A percentile compares a stretch with the other conserved stretches of the same genome.
Conservation (phyloP, 257 asterid species). For the Mentha longifolia region DNA sequence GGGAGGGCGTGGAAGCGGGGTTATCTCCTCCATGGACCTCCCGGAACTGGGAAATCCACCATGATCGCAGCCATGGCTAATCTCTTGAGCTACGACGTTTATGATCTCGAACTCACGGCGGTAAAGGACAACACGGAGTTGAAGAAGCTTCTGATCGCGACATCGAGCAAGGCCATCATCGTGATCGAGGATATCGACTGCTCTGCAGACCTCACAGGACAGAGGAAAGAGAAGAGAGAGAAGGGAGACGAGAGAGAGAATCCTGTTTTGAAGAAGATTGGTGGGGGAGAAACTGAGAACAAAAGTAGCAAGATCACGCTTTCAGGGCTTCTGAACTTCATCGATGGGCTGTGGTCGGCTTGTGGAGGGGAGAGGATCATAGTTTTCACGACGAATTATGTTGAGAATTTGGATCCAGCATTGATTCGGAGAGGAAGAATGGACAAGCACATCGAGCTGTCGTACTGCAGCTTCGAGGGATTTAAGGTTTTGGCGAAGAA, state of each 20-base stretch:
- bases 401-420: slow-evolving; percentile 49
- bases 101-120: slow-evolving; percentile 45
- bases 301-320: slow-evolving; percentile 43
- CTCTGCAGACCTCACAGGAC: slow-evolving; percentile 42
- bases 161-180: slow-evolving; percentile 38
- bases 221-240: slow-evolving; percentile 27
- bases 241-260: slow-evolving; percentile 19
- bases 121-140: slow-evolving; percentile 43
- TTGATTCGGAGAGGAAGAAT: slow-evolving; percentile 48
- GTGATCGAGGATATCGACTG: slow-evolving; percentile 52
- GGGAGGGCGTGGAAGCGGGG: slow-evolving; percentile 47
- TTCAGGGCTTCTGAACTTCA: slow-evolving; percentile 50
- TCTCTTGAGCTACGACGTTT: slow-evolving; percentile 40
- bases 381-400: slow-evolving; percentile 48
- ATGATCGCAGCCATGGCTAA: slow-evolving; percentile 48
- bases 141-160: slow-evolving; percentile 37
- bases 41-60: slow-evolving; percentile 48
- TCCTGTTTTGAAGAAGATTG: slow-evolving; percentile 15
- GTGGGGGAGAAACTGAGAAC: slow-evolving; percentile 13
- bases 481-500: slow-evolving; percentile 46
- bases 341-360: slow-evolving; percentile 56
- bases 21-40: slow-evolving; percentile 44
- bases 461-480: slow-evolving; percentile 48
- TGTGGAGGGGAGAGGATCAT: slow-evolving; percentile 48
- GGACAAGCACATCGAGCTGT: slow-evolving; percentile 53